A percentile compares a stretch with the other conserved stretches of the same genome.
phyloP scores from a whole-genome alignment of 371 early-diverging fungal species.

The Syncephalis plumigaleata region DNA sequence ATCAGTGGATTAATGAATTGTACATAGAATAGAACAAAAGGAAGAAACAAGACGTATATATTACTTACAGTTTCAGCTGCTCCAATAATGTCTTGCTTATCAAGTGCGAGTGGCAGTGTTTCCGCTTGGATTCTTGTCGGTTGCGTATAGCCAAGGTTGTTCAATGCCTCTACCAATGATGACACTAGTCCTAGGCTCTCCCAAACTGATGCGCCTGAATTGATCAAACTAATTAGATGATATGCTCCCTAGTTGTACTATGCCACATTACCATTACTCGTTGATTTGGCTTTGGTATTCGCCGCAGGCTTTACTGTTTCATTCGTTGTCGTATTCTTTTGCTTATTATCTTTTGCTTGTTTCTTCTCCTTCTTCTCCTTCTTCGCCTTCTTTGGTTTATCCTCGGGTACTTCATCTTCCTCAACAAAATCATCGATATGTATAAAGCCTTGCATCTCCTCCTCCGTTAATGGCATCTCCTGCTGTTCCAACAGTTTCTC shows the following conservation, averaged over 20 bases:
- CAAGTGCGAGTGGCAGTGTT: conserved; percentile 50
- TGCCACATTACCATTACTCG: too few relatives aligned
- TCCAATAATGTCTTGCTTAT: conserved; percentile 84
- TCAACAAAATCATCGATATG: conserved; percentile 40
- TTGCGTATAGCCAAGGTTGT: conserved; percentile 40
- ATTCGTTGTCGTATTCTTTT: too few relatives aligned
- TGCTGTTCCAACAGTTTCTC: conserved; percentile 19
- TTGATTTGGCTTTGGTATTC: too few relatives aligned
- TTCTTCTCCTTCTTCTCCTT: conserved; percentile 8
- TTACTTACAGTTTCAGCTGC: conserved; percentile 80
- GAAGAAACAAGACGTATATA: neutral
- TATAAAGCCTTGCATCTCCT: conserved; percentile 24
- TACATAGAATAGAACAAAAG: neutral
- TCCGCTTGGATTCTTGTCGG: conserved; percentile 95
- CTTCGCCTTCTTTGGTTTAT: conserved; percentile 8
- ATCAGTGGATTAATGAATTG: neutral
- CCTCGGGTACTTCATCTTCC: conserved; percentile 7
- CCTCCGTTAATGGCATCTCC: conserved; percentile 21
- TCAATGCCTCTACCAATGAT: conserved; percentile 40
- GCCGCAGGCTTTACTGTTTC: too few relatives aligned
- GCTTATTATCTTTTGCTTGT: too few relatives aligned
- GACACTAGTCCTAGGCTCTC: conserved; percentile 23
- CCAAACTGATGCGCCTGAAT: conserved; percentile 24
- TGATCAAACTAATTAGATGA: too few relatives aligned
- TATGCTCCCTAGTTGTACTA: too few relatives aligned